These are phyloP conservation scores for Apiospora sp. DNA, from an alignment of 2,329 filamentous ascomycete genomes.

Conservation along the genomic window DNA sequence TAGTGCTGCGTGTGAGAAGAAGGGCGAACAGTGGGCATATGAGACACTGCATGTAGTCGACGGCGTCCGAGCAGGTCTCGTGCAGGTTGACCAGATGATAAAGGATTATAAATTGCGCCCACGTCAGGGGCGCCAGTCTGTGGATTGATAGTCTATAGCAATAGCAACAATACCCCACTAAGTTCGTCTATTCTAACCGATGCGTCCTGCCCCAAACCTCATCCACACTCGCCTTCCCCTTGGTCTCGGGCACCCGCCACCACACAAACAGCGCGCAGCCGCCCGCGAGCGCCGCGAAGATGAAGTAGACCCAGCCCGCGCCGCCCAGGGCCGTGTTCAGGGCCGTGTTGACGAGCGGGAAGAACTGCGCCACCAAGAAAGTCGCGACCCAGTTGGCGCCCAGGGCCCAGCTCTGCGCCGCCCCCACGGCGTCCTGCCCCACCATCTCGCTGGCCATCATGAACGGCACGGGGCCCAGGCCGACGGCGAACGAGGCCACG, in stretches of 20 bases:
- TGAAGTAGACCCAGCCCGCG: constrained; percentile 85
- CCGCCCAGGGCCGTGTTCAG: constrained; percentile 71
- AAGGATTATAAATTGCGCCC: constrained; percentile 46
- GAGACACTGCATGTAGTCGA: constrained; percentile 75
- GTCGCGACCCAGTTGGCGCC: constrained; percentile 90
- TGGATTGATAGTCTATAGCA: neutral
- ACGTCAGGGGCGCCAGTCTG: neutral
- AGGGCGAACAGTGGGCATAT: constrained; percentile 66
- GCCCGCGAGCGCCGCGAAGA: constrained; percentile 81
- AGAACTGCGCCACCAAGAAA: constrained; percentile 93
- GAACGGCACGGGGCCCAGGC: constrained; percentile 92
- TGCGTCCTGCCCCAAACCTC: constrained; percentile 86
- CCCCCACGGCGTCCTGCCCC: constrained; percentile 87
- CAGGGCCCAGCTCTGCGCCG: constrained; percentile 87
- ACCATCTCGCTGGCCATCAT: constrained; percentile 93
- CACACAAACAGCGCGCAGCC: constrained; percentile 76
- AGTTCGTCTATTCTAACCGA: constrained; percentile 54
- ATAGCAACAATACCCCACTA: neutral
- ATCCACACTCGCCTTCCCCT: constrained; percentile 81
- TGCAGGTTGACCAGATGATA: constrained; percentile 65
- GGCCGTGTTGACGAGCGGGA: constrained; percentile 82
- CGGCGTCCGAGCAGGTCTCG: constrained; percentile 75
- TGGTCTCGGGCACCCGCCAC: constrained; percentile 84
- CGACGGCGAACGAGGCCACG: constrained; percentile 88
- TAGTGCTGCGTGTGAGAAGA: constrained; percentile 69